phyloP scores from a whole-genome alignment of 139 green algal genomes.

The Chlorella sp. region DNA sequence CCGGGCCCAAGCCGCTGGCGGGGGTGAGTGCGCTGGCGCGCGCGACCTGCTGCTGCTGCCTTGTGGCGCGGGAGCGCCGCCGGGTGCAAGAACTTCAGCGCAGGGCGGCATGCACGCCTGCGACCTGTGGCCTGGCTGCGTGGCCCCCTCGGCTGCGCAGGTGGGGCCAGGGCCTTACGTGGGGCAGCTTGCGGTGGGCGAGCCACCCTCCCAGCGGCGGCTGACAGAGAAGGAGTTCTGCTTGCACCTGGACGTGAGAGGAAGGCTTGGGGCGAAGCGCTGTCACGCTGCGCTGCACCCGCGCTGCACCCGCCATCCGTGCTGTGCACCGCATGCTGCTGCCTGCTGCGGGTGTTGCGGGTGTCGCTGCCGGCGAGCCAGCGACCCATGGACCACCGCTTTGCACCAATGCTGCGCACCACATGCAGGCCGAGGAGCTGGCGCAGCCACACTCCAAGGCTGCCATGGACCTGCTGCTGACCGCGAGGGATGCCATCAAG shows the following conservation, averaged over 20 bases:
- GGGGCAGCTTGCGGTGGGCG: slow-evolving; percentile 26
- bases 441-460: slow-evolving; percentile 1
- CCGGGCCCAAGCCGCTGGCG: neutral
- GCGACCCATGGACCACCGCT: no score
- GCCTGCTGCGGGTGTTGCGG: neutral
- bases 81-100: neutral
- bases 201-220: neutral
- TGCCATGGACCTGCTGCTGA: slow-evolving; percentile 22
- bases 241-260: slow-evolving; percentile 20
- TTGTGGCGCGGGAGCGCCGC: no score
- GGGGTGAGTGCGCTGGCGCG: neutral
- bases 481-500: neutral
- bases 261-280: neutral
- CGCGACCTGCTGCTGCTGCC: neutral
- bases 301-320: no score
- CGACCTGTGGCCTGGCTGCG: no score
- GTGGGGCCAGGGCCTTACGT: slow-evolving; percentile 27
- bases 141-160: neutral
- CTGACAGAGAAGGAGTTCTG: slow-evolving; percentile 39
- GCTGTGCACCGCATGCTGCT: no score
- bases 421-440: slow-evolving; percentile 22
- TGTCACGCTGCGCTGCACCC: no score
- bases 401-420: neutral
- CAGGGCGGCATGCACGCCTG: no score
- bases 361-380: neutral